Percentiles rank a stretch among this genome's conserved stretches.
phyloP scores from a whole-genome alignment of 108 stramenopile species.

The Pseudonitzschia pungens region DNA sequence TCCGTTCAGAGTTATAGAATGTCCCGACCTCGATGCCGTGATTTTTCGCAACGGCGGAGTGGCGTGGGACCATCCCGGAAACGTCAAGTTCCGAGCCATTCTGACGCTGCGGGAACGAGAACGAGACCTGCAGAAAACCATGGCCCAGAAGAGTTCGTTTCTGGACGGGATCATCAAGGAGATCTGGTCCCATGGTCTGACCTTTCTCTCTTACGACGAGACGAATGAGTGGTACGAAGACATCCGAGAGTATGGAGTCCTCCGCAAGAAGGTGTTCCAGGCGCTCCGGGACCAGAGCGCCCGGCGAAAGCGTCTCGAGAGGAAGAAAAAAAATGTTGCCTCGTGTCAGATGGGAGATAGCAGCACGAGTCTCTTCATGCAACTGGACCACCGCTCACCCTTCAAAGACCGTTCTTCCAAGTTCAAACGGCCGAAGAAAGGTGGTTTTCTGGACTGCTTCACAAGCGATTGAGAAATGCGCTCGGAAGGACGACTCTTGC shows the following conservation, averaged over 20 bases:
- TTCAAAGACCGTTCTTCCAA: too few relatives aligned
- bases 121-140: neutral
- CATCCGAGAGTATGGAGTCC: neutral
- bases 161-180: neutral
- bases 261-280: constrained; percentile 1
- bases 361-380: too few relatives aligned
- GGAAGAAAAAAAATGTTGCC: too few relatives aligned
- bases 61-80: constrained; percentile 5
- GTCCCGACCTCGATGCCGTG: neutral
- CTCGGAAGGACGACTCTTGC: too few relatives aligned
- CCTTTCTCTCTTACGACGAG: neutral
- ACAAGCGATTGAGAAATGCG: too few relatives aligned
- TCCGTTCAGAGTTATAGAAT: too few relatives aligned
- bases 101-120: neutral
- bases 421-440: too few relatives aligned
- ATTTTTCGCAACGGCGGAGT: constrained; percentile 1
- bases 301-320: neutral
- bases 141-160: neutral
- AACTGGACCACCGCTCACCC: too few relatives aligned
- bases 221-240: neutral
- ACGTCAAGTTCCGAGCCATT: neutral
- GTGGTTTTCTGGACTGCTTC: too few relatives aligned
- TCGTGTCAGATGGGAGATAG: too few relatives aligned
- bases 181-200: neutral
- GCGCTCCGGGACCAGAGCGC: constrained; percentile 5